Percentiles rank a stretch among this genome's conserved stretches.
phyloP scores from a whole-genome alignment of 495 filamentous ascomycete genomes.

The Xylaria telfairii region DNA sequence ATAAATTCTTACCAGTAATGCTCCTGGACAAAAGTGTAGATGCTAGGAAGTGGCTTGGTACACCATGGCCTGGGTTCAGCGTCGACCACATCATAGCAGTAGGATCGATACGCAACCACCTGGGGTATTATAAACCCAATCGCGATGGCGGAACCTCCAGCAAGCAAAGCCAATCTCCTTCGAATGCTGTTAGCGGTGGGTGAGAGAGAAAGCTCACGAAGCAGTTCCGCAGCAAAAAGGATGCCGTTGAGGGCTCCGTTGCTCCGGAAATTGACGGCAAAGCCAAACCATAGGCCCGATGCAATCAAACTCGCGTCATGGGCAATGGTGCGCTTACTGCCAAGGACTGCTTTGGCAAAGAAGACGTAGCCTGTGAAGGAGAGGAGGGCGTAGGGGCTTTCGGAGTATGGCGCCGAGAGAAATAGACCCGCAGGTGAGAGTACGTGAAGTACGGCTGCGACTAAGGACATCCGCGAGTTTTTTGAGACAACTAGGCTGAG shows the following conservation, averaged over 20 bases:
- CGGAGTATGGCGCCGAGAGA: conserved; percentile 84
- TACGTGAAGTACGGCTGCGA: conserved; percentile 76
- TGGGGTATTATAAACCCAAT: conserved; percentile 75
- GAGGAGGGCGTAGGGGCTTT: conserved; percentile 79
- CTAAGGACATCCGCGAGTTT: conserved; percentile 61
- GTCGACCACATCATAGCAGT: conserved; percentile 57
- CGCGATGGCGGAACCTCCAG: conserved; percentile 71
- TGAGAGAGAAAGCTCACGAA: conserved; percentile 57
- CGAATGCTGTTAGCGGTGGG: conserved; percentile 44
- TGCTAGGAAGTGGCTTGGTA: conserved; percentile 70
- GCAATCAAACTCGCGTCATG: conserved; percentile 54
- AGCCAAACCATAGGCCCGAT: conserved; percentile 72
- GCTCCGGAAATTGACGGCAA: conserved; percentile 77
- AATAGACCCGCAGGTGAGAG: conserved; percentile 88
- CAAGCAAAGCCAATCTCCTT: conserved; percentile 59
- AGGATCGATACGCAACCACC: conserved; percentile 72
- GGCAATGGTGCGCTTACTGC: conserved; percentile 30
- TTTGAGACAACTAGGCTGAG: conserved; percentile 57
- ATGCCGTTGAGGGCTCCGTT: conserved; percentile 89
- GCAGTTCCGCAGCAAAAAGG: conserved; percentile 50
- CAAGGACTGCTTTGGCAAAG: conserved; percentile 64
- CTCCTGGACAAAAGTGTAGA: conserved; percentile 87
- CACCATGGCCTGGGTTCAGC: conserved; percentile 74
- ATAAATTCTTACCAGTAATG: conserved; percentile 74
- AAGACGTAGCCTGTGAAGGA: conserved; percentile 75